Conservation (phyloP, 1,139 yeast genomes). For the Blastobotrys elegans region DNA sequence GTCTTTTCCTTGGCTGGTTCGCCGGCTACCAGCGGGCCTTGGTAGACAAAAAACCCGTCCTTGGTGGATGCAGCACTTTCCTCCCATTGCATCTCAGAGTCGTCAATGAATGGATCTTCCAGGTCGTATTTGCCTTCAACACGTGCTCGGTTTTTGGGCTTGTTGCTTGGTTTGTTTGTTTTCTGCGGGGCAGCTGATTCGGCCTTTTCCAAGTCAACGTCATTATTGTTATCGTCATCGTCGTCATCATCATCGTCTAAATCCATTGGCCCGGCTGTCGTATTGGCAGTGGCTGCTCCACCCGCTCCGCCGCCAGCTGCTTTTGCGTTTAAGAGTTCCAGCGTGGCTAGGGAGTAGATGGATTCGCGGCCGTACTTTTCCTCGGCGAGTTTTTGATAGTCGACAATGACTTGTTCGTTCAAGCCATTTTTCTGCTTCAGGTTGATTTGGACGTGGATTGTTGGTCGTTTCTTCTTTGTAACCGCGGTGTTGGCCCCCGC, state of each 20-base stretch:
- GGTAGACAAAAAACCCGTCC: slow-evolving; percentile 93
- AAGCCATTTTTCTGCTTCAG: slow-evolving; percentile 1
- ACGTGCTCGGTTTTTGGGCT: slow-evolving; percentile 38
- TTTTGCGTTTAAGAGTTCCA: slow-evolving; percentile 43
- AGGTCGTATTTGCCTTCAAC: slow-evolving; percentile 76
- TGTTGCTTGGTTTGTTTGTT: slow-evolving; percentile 24
- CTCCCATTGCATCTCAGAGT: slow-evolving; percentile 86
- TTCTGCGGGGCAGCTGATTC: slow-evolving; percentile 16
- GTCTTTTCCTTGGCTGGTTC: slow-evolving; percentile 10
- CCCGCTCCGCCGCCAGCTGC: slow-evolving; percentile 46
- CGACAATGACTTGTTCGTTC: slow-evolving; percentile 53
- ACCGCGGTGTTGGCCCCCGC: background rate
- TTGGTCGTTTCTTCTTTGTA: slow-evolving; percentile 1
- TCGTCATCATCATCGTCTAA: slow-evolving; percentile 56
- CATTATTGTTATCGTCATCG: slow-evolving; percentile 51
- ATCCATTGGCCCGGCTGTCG: slow-evolving; percentile 46
- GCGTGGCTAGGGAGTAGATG: slow-evolving; percentile 50
- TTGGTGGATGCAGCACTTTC: slow-evolving; percentile 89
- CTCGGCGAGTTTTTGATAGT: slow-evolving; percentile 74
- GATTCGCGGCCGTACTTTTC: slow-evolving; percentile 79
- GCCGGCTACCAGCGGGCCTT: slow-evolving; percentile 62
- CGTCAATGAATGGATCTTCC: slow-evolving; percentile 96
- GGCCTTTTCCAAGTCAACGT: slow-evolving; percentile 31
- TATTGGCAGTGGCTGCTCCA: slow-evolving; percentile 51
- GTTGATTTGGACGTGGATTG: slow-evolving; percentile 4